Conservation (phyloP, 164 flowering plant species). For the Cinnamomum micranthum region DNA sequence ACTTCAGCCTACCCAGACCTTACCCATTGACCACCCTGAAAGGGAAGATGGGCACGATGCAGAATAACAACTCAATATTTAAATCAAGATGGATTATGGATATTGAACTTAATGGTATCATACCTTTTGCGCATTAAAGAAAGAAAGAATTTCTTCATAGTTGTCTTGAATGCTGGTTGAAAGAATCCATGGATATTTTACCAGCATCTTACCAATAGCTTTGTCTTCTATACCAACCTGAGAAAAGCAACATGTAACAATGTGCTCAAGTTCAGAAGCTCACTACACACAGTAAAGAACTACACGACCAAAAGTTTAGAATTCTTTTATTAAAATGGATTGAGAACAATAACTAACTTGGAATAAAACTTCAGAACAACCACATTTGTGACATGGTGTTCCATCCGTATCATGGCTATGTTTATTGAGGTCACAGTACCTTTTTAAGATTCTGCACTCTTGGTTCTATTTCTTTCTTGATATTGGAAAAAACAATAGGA, state of each 20-base stretch:
- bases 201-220: slow-evolving; percentile 54
- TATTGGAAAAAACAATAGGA: slow-evolving; percentile 50
- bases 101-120: not conserved
- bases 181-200: slow-evolving; percentile 90
- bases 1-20: no score
- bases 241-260: slow-evolving; percentile 13
- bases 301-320: not conserved
- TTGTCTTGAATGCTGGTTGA: slow-evolving; percentile 68
- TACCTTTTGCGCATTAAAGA: slow-evolving; percentile 70
- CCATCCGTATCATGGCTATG: not conserved
- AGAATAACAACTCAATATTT: no score
- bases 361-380: no score
- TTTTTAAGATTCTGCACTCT: slow-evolving; percentile 41
- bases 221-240: slow-evolving; percentile 47
- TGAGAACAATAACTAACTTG: not conserved
- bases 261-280: slow-evolving; percentile 3
- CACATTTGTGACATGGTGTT: no score
- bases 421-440: slow-evolving; percentile 34
- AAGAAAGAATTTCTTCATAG: slow-evolving; percentile 41
- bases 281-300: not conserved
- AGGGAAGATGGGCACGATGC: not conserved
- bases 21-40: no score
- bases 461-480: slow-evolving; percentile 46
- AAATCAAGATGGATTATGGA: not conserved
- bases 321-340: no score